Conservation (phyloP, 2,329 filamentous ascomycete species). For the Hypoxylon sp. region DNA sequence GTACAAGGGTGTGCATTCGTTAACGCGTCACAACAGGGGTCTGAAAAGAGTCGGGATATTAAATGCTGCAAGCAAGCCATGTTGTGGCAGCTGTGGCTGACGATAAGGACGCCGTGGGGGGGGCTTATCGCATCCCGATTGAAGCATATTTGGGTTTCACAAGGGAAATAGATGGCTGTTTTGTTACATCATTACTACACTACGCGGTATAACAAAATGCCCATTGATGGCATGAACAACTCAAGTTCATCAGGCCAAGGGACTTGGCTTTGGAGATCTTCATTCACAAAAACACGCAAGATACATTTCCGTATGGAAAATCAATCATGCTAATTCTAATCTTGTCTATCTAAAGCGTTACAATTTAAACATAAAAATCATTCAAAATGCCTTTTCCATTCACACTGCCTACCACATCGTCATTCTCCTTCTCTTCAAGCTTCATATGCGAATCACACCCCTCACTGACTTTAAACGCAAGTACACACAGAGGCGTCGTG, state of each 20-base stretch:
- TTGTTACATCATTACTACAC: slow-evolving; percentile 28
- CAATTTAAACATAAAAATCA: slow-evolving; percentile 3
- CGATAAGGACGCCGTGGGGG: background rate
- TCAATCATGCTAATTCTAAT: slow-evolving; percentile 3
- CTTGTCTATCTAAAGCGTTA: background rate
- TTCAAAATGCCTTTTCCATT: slow-evolving; percentile 88
- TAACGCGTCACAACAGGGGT: slow-evolving; percentile 21
- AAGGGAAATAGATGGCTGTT: slow-evolving; percentile 6
- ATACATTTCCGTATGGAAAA: background rate
- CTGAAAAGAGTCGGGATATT: background rate
- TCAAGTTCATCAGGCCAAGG: slow-evolving; percentile 27
- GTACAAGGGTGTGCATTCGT: slow-evolving; percentile 32
- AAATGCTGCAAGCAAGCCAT: background rate
- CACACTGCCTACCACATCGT: slow-evolving; percentile 88
- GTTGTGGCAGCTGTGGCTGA: slow-evolving; percentile 12
- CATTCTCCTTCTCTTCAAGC: slow-evolving; percentile 83
- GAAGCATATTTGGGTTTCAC: slow-evolving; percentile 23
- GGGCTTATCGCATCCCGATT: slow-evolving; percentile 19
- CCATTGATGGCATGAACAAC: slow-evolving; percentile 13
- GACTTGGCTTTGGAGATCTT: slow-evolving; percentile 26
- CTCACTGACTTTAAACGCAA: slow-evolving; percentile 85
- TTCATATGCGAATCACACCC: slow-evolving; percentile 88
- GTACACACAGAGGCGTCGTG: slow-evolving; percentile 86
- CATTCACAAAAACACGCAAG: slow-evolving; percentile 7
- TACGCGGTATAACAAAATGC: slow-evolving; percentile 4